phyloP scores from a whole-genome alignment of 768 basidiomycete species.

The Suillus subaureus region DNA sequence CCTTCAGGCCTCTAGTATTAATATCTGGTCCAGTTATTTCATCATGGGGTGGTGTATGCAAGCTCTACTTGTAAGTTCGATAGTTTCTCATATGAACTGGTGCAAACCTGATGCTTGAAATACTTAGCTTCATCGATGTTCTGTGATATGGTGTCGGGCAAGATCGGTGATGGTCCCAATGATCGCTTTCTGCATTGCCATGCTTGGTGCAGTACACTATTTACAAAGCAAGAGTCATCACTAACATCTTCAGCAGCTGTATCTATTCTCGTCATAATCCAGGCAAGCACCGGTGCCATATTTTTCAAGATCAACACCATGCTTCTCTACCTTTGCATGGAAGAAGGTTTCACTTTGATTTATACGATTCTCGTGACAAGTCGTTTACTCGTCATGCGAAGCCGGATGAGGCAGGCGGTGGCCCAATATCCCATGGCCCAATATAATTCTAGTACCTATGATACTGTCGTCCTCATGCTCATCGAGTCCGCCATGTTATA shows the following conservation, averaged over 20 bases:
- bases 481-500: constrained; percentile 40
- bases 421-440: background rate
- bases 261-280: constrained; percentile 22
- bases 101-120: background rate
- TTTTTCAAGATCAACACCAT: constrained; percentile 26
- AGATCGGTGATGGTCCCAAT: constrained; percentile 19
- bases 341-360: constrained; percentile 33
- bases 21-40: constrained; percentile 22
- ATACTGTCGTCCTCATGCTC: constrained; percentile 32
- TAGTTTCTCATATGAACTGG: background rate
- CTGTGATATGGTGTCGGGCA: constrained; percentile 18
- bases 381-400: constrained; percentile 30
- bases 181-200: constrained; percentile 15
- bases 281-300: constrained; percentile 12
- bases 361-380: constrained; percentile 33
- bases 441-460: constrained; percentile 21
- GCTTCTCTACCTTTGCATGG: constrained; percentile 32
- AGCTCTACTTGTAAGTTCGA: constrained; percentile 19
- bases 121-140: constrained; percentile 15
- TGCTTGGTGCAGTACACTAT: constrained; percentile 14
- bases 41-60: constrained; percentile 36
- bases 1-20: background rate
- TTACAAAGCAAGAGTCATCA: background rate
- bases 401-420: constrained; percentile 10
- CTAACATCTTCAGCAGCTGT: constrained; percentile 13